A percentile compares a stretch with the other conserved stretches of the same genome.
These are phyloP conservation scores for Hypomontagnella submonticulosa DNA, from an alignment of 495 filamentous ascomycete genomes.

Conservation along the genomic window DNA sequence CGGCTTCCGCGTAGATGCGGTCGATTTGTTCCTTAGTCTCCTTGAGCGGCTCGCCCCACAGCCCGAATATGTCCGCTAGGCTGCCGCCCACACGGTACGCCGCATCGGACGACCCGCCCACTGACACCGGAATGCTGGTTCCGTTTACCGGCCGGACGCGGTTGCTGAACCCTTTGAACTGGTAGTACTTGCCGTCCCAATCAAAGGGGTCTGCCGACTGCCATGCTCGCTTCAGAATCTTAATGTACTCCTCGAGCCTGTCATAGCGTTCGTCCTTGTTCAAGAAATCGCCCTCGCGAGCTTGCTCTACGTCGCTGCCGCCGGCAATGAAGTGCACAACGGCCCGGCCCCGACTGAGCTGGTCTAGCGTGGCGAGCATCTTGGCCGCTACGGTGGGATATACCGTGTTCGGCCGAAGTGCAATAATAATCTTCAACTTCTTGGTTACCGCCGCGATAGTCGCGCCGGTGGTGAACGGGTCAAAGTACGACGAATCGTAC, in stretches of 20 bases:
- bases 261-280: conserved; percentile 63
- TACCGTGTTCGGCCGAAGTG: conserved; percentile 65
- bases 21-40: conserved; percentile 67
- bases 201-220: conserved; percentile 62
- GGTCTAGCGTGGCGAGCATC: conserved; percentile 64
- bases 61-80: conserved; percentile 65
- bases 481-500: conserved; percentile 61
- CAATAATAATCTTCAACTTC: conserved; percentile 66
- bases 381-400: conserved; percentile 67
- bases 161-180: conserved; percentile 64
- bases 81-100: conserved; percentile 64
- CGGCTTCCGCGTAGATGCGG: conserved; percentile 62
- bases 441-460: conserved; percentile 64
- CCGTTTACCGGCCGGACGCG: conserved; percentile 60
- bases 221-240: conserved; percentile 64
- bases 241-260: conserved; percentile 64
- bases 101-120: conserved; percentile 64
- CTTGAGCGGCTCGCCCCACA: conserved; percentile 67
- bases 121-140: conserved; percentile 59
- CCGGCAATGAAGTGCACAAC: conserved; percentile 68
- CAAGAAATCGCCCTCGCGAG: conserved; percentile 64
- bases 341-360: conserved; percentile 61
- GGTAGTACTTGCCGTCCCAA: conserved; percentile 63
- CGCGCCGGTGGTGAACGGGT: conserved; percentile 63
- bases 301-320: conserved; percentile 64